A percentile compares a stretch with the other conserved stretches of the same genome.
These are phyloP conservation scores for Bipolaris bicolor DNA, from an alignment of 2,329 filamentous ascomycete genomes.

Conservation along the genomic window DNA sequence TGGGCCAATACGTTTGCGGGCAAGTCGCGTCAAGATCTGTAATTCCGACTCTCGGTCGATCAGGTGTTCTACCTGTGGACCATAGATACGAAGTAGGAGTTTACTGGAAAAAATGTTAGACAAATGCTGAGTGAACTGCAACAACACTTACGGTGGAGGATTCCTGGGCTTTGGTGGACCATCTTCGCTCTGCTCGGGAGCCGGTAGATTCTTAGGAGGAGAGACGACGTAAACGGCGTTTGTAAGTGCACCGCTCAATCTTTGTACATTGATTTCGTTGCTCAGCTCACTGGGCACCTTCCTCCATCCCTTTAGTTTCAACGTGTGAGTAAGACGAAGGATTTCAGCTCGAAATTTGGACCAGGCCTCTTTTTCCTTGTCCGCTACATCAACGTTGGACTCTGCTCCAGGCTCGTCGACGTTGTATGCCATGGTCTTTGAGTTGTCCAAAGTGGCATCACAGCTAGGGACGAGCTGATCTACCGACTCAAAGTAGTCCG, in stretches of 20 bases:
- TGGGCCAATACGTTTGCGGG: conserved; percentile 91
- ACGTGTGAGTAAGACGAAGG: conserved; percentile 83
- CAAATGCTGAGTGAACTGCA: not conserved
- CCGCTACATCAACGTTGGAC: conserved; percentile 52
- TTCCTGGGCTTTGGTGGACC: conserved; percentile 50
- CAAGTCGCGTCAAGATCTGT: conserved; percentile 81
- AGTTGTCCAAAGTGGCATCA: conserved; percentile 85
- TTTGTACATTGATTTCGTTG: conserved; percentile 71
- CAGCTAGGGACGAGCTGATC: conserved; percentile 84
- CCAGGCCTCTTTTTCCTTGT: conserved; percentile 80
- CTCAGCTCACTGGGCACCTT: conserved; percentile 76
- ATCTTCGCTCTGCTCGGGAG: conserved; percentile 47
- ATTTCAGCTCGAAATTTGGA: conserved; percentile 90
- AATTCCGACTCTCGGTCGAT: conserved; percentile 94
- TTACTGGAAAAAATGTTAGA: conserved; percentile 59
- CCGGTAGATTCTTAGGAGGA: conserved; percentile 70
- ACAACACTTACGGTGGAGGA: conserved; percentile 58
- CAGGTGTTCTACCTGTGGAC: conserved; percentile 91
- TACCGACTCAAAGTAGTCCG: conserved; percentile 78
- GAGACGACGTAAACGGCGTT: conserved; percentile 96
- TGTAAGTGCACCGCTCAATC: conserved; percentile 88
- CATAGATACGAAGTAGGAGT: conserved; percentile 88
- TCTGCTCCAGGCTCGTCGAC: conserved; percentile 62
- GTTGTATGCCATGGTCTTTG: conserved; percentile 80
- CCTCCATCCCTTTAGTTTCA: conserved; percentile 90